phyloP scores from a whole-genome alignment of 1,284 basidiomycete species.

The Testicularia cyperi region DNA sequence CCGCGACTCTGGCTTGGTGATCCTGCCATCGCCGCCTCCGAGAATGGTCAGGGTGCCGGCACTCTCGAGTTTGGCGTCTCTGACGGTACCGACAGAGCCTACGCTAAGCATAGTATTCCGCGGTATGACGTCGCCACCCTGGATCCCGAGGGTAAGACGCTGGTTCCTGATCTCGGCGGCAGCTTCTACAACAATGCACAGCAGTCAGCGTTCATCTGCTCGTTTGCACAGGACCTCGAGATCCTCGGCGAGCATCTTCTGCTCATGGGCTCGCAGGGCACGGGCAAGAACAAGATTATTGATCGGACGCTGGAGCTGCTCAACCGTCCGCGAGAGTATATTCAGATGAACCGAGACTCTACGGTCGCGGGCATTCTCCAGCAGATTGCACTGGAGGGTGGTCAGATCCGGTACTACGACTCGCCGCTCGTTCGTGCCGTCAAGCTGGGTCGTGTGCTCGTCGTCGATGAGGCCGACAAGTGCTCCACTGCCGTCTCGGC shows the following conservation, averaged over 20 bases:
- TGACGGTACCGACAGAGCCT: conserved; percentile 17
- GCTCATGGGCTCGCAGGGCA: conserved; percentile 60
- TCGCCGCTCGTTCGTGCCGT: conserved; percentile 60
- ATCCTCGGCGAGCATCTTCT: conserved; percentile 59
- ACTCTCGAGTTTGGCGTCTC: conserved; percentile 37
- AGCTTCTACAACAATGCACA: conserved; percentile 60
- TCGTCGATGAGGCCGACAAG: conserved; percentile 62
- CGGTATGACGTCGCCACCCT: conserved; percentile 45
- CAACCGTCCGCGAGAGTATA: conserved; percentile 60
- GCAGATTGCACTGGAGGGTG: conserved; percentile 55
- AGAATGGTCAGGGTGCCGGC: conserved; percentile 1
- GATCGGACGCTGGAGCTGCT: conserved; percentile 60
- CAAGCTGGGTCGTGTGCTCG: conserved; percentile 57
- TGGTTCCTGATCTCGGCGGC: conserved; percentile 54
- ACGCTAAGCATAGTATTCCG: conserved; percentile 37
- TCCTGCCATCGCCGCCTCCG: neutral
- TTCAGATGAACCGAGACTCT: conserved; percentile 60
- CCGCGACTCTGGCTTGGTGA: conserved; percentile 33
- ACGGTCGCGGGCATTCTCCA: conserved; percentile 56
- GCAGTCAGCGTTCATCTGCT: conserved; percentile 56
- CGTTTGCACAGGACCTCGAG: conserved; percentile 59
- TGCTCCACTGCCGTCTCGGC: conserved; percentile 60
- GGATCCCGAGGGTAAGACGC: conserved; percentile 56
- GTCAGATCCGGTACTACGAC: conserved; percentile 57
- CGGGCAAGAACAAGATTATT: conserved; percentile 61